These are phyloP conservation scores for Fraxinus baroniana DNA, from an alignment of 305 asterid species.

Conservation along the genomic window DNA sequence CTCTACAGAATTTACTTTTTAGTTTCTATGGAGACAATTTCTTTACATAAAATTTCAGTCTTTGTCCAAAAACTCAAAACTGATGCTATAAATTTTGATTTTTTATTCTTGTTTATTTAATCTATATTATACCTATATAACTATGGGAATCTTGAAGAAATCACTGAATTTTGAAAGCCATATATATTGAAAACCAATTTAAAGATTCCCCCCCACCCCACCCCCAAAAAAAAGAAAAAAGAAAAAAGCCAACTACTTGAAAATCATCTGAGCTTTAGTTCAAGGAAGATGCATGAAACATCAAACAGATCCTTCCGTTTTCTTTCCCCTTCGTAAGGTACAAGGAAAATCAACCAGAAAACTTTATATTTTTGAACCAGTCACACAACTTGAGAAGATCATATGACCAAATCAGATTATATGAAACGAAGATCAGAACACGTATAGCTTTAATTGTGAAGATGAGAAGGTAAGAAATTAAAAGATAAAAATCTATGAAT, in stretches of 20 bases:
- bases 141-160: neutral
- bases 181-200: neutral
- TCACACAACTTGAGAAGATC: neutral
- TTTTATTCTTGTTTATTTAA: neutral
- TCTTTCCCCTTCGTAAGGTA: neutral
- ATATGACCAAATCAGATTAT: neutral
- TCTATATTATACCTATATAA: too few species aligned
- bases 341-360: neutral
- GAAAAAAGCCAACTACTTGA: neutral
- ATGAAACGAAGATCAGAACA: neutral
- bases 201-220: too few species aligned
- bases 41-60: neutral
- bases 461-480: neutral
- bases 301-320: neutral
- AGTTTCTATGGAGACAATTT: neutral
- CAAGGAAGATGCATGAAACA: neutral
- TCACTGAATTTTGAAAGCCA: neutral
- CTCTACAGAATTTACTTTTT: neutral
- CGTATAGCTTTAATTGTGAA: too few species aligned
- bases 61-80: too few species aligned
- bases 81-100: neutral
- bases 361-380: neutral
- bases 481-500: neutral
- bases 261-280: neutral
- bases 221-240: too few species aligned